Percentiles rank a stretch among this genome's conserved stretches.
Evolutionary conservation across 108 stramenopile species (phyloP).

Genomic region (Aurantiochytrium sp.): DNA sequence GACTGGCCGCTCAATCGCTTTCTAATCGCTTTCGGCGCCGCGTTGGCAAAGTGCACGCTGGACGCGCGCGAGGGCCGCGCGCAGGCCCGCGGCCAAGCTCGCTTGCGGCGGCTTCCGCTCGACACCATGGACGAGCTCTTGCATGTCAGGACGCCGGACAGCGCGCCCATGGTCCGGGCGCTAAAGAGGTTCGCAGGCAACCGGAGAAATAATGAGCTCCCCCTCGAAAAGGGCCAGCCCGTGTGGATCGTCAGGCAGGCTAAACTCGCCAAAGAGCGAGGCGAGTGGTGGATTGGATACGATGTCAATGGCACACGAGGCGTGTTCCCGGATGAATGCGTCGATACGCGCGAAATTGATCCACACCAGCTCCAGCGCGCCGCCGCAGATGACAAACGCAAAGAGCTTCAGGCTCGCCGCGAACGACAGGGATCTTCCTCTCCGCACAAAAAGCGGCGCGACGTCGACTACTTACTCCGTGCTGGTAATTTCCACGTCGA

Average conservation of each 20-base stretch:
- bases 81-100: not conserved
- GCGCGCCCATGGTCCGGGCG: not conserved
- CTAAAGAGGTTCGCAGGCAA: not conserved
- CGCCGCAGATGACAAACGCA: not conserved
- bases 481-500: too few relatives aligned
- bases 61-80: too few relatives aligned
- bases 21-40: too few relatives aligned
- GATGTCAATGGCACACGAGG: not conserved
- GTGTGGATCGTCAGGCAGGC: not conserved
- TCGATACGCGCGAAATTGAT: not conserved
- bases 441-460: too few relatives aligned
- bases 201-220: not conserved
- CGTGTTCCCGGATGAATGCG: not conserved
- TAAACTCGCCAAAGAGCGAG: not conserved
- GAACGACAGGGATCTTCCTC: not conserved
- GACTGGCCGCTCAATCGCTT: too few relatives aligned
- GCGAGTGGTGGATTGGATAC: slow-evolving; percentile 2
- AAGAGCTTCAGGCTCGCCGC: not conserved
- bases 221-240: not conserved
- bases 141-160: not conserved
- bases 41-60: too few relatives aligned
- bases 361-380: not conserved
- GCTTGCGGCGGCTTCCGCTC: too few relatives aligned
- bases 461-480: too few relatives aligned
- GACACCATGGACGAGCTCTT: not conserved